phyloP scores from a whole-genome alignment of 495 filamentous ascomycete species.

The Xylaria acuta region DNA sequence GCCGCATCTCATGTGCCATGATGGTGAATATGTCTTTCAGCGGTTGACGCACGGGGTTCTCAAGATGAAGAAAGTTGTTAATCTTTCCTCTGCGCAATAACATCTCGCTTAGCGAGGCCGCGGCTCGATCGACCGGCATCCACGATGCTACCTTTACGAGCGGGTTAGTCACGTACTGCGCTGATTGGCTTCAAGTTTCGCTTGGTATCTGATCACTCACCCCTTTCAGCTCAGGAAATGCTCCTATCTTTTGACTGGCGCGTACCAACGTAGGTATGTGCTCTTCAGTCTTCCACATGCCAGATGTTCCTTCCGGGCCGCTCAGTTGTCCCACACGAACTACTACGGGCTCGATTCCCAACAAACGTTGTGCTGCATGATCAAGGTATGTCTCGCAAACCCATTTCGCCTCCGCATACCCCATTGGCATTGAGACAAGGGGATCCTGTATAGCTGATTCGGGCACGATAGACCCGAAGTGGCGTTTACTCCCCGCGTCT shows the following conservation, averaged over 20 bases:
- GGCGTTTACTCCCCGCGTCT: not conserved
- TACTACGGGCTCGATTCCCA: constrained; percentile 34
- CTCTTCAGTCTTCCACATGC: constrained; percentile 42
- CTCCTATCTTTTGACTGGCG: constrained; percentile 42
- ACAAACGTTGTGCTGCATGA: constrained; percentile 1
- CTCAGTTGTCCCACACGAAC: constrained; percentile 44
- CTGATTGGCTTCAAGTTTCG: not conserved
- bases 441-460: constrained; percentile 27
- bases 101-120: constrained; percentile 40
- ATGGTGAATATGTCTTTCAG: constrained; percentile 39
- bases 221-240: constrained; percentile 45
- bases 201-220: constrained; percentile 35
- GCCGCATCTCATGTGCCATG: constrained; percentile 36
- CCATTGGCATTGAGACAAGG: constrained; percentile 26
- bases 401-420: constrained; percentile 44
- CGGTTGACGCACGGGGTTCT: constrained; percentile 47
- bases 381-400: constrained; percentile 46
- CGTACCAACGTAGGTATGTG: constrained; percentile 49
- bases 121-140: constrained; percentile 48
- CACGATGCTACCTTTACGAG: constrained; percentile 44
- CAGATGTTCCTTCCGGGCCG: constrained; percentile 34
- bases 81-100: constrained; percentile 32
- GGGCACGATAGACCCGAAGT: not conserved
- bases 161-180: not conserved
- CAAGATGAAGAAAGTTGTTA: constrained; percentile 44